Percentiles rank a stretch among this genome's conserved stretches.
Evolutionary conservation across 805 yeast genomes (phyloP).

Genomic region (Wickerhamiella slavikovae): DNA sequence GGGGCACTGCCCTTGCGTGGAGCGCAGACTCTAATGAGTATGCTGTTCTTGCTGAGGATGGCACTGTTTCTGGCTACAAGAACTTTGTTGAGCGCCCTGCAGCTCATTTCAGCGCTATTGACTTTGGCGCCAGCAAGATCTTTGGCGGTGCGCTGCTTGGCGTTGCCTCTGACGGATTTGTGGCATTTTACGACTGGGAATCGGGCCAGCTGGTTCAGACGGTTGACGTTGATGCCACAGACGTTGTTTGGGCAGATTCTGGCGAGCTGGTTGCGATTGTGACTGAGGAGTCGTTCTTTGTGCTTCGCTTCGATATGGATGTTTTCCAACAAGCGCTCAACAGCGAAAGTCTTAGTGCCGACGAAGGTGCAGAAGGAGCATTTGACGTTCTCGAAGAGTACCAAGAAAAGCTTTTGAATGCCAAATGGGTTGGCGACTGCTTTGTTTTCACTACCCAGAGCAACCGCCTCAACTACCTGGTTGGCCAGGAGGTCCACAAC

Average conservation of each 20-base stretch:
- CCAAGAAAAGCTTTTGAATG: conserved; percentile 63
- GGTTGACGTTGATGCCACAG: conserved; percentile 58
- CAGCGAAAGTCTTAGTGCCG: conserved; percentile 38
- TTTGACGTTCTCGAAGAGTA: conserved; percentile 73
- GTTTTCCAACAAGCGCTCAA: conserved; percentile 41
- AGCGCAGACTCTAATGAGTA: conserved; percentile 72
- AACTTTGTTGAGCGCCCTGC: conserved; percentile 65
- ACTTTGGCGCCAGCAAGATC: conserved; percentile 48
- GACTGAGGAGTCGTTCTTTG: conserved; percentile 52
- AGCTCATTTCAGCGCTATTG: conserved; percentile 35
- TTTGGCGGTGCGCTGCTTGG: conserved; percentile 82
- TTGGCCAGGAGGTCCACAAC: conserved; percentile 83
- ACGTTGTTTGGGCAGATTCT: conserved; percentile 80
- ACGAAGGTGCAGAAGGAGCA: conserved; percentile 76
- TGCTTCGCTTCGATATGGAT: conserved; percentile 53
- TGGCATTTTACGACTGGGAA: conserved; percentile 90
- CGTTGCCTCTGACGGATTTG: conserved; percentile 53
- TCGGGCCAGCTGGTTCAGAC: conserved; percentile 65
- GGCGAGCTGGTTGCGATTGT: conserved; percentile 73
- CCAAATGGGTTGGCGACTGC: conserved; percentile 95
- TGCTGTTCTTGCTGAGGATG: conserved; percentile 57
- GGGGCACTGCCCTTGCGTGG: conserved; percentile 86
- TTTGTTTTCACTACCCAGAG: conserved; percentile 75
- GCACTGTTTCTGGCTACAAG: conserved; percentile 49
- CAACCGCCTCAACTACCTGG: conserved; percentile 79